These are phyloP conservation scores for Monotropa hypopitys DNA, from an alignment of 179 eudicot species.

Conservation along the genomic window DNA sequence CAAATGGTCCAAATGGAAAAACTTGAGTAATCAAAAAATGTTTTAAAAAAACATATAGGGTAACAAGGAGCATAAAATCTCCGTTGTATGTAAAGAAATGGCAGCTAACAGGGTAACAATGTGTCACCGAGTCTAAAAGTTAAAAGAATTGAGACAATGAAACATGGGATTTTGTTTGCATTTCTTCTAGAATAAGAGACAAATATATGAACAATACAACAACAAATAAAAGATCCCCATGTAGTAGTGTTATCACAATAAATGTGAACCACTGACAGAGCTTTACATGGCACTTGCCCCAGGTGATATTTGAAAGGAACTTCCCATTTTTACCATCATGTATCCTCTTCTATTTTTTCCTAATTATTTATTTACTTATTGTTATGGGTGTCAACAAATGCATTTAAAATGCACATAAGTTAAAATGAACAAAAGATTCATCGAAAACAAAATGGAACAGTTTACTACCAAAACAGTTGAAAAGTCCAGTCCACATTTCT, in stretches of 20 bases:
- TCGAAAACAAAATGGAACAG: not conserved
- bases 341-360: not conserved
- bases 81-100: not conserved
- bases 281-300: not conserved
- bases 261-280: not conserved
- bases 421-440: not conserved
- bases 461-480: not conserved
- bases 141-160: not conserved
- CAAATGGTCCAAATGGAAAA: not conserved
- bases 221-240: not conserved
- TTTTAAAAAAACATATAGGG: not conserved
- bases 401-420: not conserved
- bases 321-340: not conserved
- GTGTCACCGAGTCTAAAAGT: not conserved
- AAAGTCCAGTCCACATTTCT: too few species aligned
- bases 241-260: not conserved
- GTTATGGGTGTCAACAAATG: not conserved
- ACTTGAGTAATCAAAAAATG: not conserved
- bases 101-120: constrained; percentile 1
- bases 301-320: not conserved
- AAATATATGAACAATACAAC: not conserved
- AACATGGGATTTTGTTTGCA: not conserved
- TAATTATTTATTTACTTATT: not conserved
- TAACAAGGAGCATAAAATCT: not conserved
- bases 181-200: not conserved